A percentile compares a stretch with the other conserved stretches of the same genome.
Evolutionary conservation across 306 rosid genomes (phyloP).

Genomic region (Malus domestica): ASM211411v1 NC_041801.1:9045501-9046000

Average conservation of each 20-base stretch:
- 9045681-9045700: not conserved
- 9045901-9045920: not conserved
- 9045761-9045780: conserved; percentile 92
- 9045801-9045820: conserved; percentile 62
- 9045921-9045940: not conserved
- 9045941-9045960: conserved; percentile 62
- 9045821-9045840: conserved; percentile 68
- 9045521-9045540: conserved; percentile 94
- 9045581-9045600: conserved; percentile 82
- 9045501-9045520: conserved; percentile 64
- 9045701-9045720: not conserved
- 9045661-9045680: not conserved
- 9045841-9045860: conserved; percentile 1
- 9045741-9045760: conserved; percentile 60
- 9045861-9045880: not conserved
- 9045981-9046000: conserved; percentile 95
- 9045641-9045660: not conserved
- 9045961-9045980: conserved; percentile 88
- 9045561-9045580: conserved; percentile 85
- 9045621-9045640: conserved; percentile 91
- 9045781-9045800: conserved; percentile 56
- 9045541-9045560: conserved; percentile 70
- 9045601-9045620: conserved; percentile 99
- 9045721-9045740: conserved; percentile 13
- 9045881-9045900: not conserved